phyloP scores from a whole-genome alignment of 1,284 basidiomycete species.

The Ceratobasidium sp. region DNA sequence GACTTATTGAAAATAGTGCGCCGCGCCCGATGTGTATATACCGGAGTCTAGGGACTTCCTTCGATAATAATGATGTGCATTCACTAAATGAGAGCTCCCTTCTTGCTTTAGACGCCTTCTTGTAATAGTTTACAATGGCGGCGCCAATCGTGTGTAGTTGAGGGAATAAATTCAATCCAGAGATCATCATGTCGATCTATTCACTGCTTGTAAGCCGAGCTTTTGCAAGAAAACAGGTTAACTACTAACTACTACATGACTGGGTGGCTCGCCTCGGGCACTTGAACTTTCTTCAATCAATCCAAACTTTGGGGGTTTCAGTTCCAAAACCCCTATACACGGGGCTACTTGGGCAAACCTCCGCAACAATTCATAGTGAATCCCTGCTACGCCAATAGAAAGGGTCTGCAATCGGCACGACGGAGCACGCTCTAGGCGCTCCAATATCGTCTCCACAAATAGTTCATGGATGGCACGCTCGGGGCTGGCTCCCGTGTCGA shows the following conservation, averaged over 20 bases:
- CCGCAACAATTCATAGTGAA: background rate
- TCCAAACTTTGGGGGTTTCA: background rate
- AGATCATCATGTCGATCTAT: background rate
- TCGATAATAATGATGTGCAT: background rate
- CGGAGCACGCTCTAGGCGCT: background rate
- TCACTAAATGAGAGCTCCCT: background rate
- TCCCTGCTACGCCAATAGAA: background rate
- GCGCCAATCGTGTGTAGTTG: background rate
- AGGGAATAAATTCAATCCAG: slow-evolving; percentile 4
- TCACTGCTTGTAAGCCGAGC: background rate
- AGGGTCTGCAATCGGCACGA: background rate
- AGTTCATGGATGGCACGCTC: background rate
- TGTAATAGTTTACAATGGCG: background rate
- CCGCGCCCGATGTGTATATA: background rate
- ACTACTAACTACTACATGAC: background rate
- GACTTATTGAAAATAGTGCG: background rate
- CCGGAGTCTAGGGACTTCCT: background rate
- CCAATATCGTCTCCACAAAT: background rate
- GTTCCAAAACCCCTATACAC: background rate
- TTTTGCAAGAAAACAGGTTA: background rate
- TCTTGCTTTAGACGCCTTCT: background rate
- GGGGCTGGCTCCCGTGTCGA: background rate
- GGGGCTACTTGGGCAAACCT: background rate
- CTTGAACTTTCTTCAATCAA: background rate
- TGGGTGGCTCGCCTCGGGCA: background rate